Evolutionary conservation across 768 basidiomycete genomes (phyloP).

Genomic region (Epithele typhae): DNA sequence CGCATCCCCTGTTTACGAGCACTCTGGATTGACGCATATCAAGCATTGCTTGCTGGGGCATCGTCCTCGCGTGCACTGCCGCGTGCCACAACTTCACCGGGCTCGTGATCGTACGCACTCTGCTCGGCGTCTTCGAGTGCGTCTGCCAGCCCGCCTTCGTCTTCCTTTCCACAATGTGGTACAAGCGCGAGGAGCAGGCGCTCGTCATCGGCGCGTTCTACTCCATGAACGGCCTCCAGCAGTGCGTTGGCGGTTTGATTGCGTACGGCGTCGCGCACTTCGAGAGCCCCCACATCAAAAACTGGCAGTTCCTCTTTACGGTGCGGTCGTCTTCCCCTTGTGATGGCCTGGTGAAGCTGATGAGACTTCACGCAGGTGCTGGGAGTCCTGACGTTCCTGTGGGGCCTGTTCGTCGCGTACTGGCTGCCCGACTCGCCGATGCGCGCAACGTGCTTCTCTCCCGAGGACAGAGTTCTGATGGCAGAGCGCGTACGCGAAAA

Average conservation of each 20-base stretch:
- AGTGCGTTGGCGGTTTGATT: conserved; percentile 45
- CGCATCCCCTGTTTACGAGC: too few species aligned
- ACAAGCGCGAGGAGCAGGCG: conserved; percentile 46
- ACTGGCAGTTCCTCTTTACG: conserved; percentile 48
- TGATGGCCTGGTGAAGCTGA: background rate
- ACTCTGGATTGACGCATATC: background rate
- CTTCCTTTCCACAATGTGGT: conserved; percentile 49
- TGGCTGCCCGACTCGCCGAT: conserved; percentile 50
- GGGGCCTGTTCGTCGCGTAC: conserved; percentile 44
- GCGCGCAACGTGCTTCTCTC: conserved; percentile 43
- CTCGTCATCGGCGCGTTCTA: conserved; percentile 42
- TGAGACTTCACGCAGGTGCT: conserved; percentile 30
- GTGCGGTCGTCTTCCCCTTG: conserved; percentile 4
- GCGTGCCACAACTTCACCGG: conserved; percentile 42
- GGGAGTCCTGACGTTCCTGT: conserved; percentile 41
- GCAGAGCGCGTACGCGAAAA: conserved; percentile 49
- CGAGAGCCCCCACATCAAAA: conserved; percentile 35
- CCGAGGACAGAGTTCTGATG: conserved; percentile 43
- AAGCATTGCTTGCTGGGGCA: conserved; percentile 40
- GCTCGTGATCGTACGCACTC: conserved; percentile 42
- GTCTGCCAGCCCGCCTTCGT: conserved; percentile 47
- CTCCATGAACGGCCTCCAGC: conserved; percentile 45
- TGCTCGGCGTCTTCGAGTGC: conserved; percentile 44
- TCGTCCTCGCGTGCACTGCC: conserved; percentile 44
- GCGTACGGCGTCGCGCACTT: conserved; percentile 48